Evolutionary conservation across 208 protist species (phyloP).

Genomic region (Herpetomonas samuelpessoai): DNA sequence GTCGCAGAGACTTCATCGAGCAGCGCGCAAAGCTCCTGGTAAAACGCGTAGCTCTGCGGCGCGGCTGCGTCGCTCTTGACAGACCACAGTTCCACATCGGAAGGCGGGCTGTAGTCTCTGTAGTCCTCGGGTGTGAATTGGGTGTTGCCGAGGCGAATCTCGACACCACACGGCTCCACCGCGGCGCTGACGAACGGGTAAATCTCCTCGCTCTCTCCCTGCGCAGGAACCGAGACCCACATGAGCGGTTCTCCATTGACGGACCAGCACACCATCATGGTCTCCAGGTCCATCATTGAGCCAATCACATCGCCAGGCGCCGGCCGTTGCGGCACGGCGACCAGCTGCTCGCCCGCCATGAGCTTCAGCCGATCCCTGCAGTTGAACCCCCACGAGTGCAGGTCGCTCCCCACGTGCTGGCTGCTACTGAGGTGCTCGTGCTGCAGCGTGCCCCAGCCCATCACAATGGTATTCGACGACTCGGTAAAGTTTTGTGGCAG

Average conservation of each 20-base stretch:
- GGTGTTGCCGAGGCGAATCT: constrained; percentile 74
- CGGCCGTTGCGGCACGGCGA: constrained; percentile 40
- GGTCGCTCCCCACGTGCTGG: constrained; percentile 83
- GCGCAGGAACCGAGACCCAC: constrained; percentile 69
- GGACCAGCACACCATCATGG: constrained; percentile 85
- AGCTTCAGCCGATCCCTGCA: constrained; percentile 69
- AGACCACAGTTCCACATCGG: constrained; percentile 24
- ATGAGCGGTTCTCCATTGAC: constrained; percentile 82
- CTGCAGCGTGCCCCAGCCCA: constrained; percentile 89
- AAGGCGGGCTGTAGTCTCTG: constrained; percentile 58
- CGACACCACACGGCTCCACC: constrained; percentile 51
- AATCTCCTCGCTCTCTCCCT: constrained; percentile 75
- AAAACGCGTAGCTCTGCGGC: constrained; percentile 70
- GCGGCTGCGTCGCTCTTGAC: constrained; percentile 14
- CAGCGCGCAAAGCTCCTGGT: constrained; percentile 63
- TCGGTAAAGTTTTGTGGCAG: constrained; percentile 57
- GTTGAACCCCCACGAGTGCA: constrained; percentile 91
- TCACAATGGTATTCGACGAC: constrained; percentile 45
- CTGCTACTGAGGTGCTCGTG: constrained; percentile 75
- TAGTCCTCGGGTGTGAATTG: constrained; percentile 76
- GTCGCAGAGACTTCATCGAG: constrained; percentile 41
- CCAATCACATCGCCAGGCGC: constrained; percentile 77
- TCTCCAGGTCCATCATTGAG: constrained; percentile 73
- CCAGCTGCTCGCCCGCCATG: constrained; percentile 66
- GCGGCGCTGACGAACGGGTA: constrained; percentile 87